phyloP scores from a whole-genome alignment of 2,329 filamentous ascomycete genomes.

The Diplodia sapinea region DNA sequence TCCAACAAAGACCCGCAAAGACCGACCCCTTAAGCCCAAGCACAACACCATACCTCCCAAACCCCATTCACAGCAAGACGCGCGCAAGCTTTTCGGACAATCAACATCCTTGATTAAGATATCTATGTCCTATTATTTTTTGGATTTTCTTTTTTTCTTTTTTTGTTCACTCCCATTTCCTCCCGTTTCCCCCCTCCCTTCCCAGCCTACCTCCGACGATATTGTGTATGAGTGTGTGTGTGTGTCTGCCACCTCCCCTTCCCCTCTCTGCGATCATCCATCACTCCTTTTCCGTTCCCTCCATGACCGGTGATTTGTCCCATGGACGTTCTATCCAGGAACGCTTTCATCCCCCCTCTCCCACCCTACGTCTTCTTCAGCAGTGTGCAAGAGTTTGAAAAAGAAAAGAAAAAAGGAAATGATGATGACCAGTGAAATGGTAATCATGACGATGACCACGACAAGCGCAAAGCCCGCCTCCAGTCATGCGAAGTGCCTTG shows the following conservation, averaged over 20 bases:
- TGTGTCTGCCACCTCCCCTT: not conserved
- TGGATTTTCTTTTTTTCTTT: constrained; percentile 12
- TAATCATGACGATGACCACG: not conserved
- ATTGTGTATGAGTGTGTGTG: too few relatives aligned
- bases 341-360: not conserved
- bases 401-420: constrained; percentile 4
- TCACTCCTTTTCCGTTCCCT: not conserved
- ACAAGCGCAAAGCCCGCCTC: not conserved
- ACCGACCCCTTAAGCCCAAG: not conserved
- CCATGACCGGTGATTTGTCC: not conserved
- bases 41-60: not conserved
- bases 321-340: not conserved
- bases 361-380: not conserved
- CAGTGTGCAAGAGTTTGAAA: not conserved
- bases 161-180: constrained; percentile 7
- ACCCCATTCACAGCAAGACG: not conserved
- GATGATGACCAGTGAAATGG: not conserved
- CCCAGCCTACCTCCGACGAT: not conserved
- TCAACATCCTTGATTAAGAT: constrained; percentile 25
- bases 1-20: too few relatives aligned
- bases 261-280: constrained; percentile 4
- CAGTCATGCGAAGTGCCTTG: not conserved
- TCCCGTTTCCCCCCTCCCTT: not conserved
- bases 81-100: not conserved
- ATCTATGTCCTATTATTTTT: constrained; percentile 31